These are phyloP conservation scores for Trapa incisa DNA, from an alignment of 345 rosid genomes.

Conservation along the genomic window DNA sequence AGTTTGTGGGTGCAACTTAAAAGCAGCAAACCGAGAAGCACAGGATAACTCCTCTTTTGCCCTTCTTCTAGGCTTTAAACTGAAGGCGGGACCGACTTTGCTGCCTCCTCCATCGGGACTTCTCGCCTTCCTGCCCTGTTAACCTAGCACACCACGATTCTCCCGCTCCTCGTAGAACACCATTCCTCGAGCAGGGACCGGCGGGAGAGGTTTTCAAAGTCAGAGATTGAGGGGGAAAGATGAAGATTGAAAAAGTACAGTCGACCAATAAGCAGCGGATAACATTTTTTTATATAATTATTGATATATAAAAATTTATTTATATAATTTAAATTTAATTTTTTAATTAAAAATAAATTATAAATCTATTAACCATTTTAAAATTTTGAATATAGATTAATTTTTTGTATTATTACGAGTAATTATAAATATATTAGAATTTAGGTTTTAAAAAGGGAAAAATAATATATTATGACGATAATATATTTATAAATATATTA, in stretches of 20 bases:
- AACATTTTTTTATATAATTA: slow-evolving; percentile 16
- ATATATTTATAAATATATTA: too few relatives aligned
- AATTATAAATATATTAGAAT: too few relatives aligned
- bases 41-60: background rate
- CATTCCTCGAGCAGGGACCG: background rate
- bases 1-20: background rate
- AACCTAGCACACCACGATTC: background rate
- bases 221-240: slow-evolving; percentile 34
- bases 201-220: background rate
- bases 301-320: too few relatives aligned
- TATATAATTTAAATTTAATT: too few relatives aligned
- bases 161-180: background rate
- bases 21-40: background rate
- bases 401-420: too few relatives aligned
- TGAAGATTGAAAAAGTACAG: slow-evolving; percentile 91
- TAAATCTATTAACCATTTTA: too few relatives aligned
- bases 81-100: background rate
- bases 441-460: too few relatives aligned
- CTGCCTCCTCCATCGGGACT: background rate
- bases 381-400: too few relatives aligned
- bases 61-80: background rate
- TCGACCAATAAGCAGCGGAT: slow-evolving; percentile 91
- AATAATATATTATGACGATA: too few relatives aligned
- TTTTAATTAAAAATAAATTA: too few relatives aligned
- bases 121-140: slow-evolving; percentile 1